Evolutionary conservation across 2,329 filamentous ascomycete genomes (phyloP), one percentile per base, ranked within the genome.

Genomic region (Bimuria novae-zelandiae): DNA sequence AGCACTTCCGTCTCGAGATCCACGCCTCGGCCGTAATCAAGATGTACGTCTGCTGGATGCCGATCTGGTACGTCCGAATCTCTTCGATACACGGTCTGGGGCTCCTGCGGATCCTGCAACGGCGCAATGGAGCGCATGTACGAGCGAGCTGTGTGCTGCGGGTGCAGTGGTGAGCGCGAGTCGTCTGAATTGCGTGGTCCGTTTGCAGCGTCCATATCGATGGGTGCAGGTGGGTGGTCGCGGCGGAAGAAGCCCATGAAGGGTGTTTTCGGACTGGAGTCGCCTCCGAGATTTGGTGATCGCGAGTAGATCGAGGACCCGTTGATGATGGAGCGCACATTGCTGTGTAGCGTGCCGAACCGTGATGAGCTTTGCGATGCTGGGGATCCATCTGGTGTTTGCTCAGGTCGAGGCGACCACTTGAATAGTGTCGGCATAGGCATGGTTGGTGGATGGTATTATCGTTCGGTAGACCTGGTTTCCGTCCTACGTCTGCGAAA

Each of bases 1-100:
- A 84, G 65, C 51, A 79, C 76, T 55, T 77, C 67, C 52, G 81
- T 80, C 21, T 80, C 81, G 14, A 79, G 79, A 59, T 82, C 79
- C 3, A 77, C 71, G 11, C 76, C 75, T 16, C 73, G 64, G 54
- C 77, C 76, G 59, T 51, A 49, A 29, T 51, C 54, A 7, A 71
- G 56, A 29, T 55, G 63, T 16, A 70, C 65, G 49, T 72, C 68
- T 40, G 68, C 70, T 12, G 69, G 69, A 55, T 72, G 70, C 11
- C 69, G 60, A 11, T 52, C 44, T 11, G 30, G 39, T 1, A 40
- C 35, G 5, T 54, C 37, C 0, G 40, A 16, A 11, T 40, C 17
- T 2, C 27, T 11, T 39, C 55, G 55, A 51, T 70, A 65, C n/a
- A 63, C 49, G 17, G 56, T 56, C 23, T 59, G 27, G 21, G 68